A percentile compares a stretch with the other conserved stretches of the same genome.
These are phyloP conservation scores for Paspalum vaginatum DNA, from an alignment of 176 grass and related monocot genomes.

Conservation along the genomic window DNA sequence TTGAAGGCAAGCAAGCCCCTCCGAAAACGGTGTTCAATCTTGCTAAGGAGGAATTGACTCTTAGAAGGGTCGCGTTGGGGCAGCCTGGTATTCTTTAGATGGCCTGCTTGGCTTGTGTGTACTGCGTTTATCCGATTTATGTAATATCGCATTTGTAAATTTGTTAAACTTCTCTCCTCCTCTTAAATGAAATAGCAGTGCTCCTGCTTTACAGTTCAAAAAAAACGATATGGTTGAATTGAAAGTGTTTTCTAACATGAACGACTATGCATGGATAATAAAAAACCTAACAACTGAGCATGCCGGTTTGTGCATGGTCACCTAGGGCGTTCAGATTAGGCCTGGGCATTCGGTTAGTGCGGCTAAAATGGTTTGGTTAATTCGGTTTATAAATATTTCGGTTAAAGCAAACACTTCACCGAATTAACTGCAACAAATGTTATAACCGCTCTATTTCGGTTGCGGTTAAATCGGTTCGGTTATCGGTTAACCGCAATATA, in stretches of 20 bases:
- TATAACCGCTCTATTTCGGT: background rate
- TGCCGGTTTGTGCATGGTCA: background rate
- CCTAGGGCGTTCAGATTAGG: background rate
- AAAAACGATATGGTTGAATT: slow-evolving; percentile 21
- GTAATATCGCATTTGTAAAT: too few relatives aligned
- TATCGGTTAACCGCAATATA: background rate
- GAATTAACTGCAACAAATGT: background rate
- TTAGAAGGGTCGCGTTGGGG: too few relatives aligned
- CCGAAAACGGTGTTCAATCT: too few relatives aligned
- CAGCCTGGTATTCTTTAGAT: too few relatives aligned
- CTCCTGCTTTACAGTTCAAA: too few relatives aligned
- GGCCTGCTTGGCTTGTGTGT: too few relatives aligned
- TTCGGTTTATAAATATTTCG: background rate
- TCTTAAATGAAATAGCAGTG: too few relatives aligned
- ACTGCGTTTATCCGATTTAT: too few relatives aligned
- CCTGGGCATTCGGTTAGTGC: background rate
- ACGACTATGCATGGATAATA: background rate
- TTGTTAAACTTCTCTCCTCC: too few relatives aligned
- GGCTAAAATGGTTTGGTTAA: background rate
- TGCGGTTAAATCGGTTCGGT: background rate
- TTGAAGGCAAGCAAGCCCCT: too few relatives aligned
- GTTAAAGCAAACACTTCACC: background rate
- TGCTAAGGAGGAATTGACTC: too few relatives aligned
- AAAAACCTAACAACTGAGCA: slow-evolving; percentile 3
- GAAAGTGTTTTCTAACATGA: background rate